phyloP scores from a whole-genome alignment of 2,329 filamentous ascomycete species.

The Aspergillus floridensis region DNA sequence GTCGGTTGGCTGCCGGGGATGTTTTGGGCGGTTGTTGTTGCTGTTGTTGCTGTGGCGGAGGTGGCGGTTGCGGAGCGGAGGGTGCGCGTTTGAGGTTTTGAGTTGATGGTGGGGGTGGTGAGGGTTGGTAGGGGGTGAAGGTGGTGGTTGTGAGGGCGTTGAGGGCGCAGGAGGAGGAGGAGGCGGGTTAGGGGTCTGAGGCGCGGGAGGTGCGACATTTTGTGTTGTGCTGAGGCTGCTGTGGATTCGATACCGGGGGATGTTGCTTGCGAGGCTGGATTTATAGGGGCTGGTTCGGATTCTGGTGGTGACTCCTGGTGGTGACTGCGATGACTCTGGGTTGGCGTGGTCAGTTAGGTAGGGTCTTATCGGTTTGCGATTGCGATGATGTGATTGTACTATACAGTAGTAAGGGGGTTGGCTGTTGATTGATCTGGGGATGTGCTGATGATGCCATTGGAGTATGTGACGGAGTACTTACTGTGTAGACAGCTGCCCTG shows the following conservation, averaged over 20 bases:
- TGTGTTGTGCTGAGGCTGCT: background rate
- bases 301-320: too few relatives aligned
- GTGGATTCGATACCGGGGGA: too few relatives aligned
- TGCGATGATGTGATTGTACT: too few relatives aligned
- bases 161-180: background rate
- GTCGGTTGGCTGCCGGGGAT: background rate
- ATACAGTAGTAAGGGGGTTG: too few relatives aligned
- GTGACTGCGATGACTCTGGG: too few relatives aligned
- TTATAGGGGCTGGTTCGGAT: too few relatives aligned
- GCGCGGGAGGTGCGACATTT: slow-evolving; percentile 9
- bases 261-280: too few relatives aligned
- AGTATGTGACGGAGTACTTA: too few relatives aligned
- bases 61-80: background rate
- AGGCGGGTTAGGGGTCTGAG: slow-evolving; percentile 6
- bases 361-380: background rate
- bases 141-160: background rate
- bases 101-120: background rate
- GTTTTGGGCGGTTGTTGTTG: background rate
- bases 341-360: background rate
- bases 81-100: background rate
- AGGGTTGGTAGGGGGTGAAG: background rate
- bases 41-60: background rate
- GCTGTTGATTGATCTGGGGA: background rate
- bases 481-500: too few relatives aligned
- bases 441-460: background rate